Evolutionary conservation across 352 stramenopile genomes (phyloP), one percentile per base, ranked within the genome.

Genomic region (Pythium rhizo-oryzae): DNA sequence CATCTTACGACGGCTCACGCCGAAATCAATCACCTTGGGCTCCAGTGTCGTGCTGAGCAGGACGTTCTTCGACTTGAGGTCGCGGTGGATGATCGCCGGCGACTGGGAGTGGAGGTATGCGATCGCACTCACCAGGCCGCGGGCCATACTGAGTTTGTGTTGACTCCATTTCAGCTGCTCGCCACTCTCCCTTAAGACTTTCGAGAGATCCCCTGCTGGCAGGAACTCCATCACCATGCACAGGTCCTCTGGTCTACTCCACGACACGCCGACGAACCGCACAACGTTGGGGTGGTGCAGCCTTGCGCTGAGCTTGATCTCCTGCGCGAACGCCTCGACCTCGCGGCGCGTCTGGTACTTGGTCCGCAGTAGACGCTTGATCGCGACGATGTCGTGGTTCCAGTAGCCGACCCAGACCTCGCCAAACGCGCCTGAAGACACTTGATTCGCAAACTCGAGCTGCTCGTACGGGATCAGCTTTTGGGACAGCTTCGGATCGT

Each of bases 21-120:
- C 62, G 44, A 62, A 56, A 53, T 69, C 52, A n/a, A 58, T 46
- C 4, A 58, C 28, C 52, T 58, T 58, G 30, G 52, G 24, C 52
- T 58, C 52, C 5, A 58, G 28, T 30, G 18, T 23, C 9, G 28
- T 28, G 21, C 18, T 64, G 24, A 35, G 46, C 4, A 30, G 67
- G 25, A 71, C 67, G 33, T 92, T 90, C 72, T 89, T 90, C 1
- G 83, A 88, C 57, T 90, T 90, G 46, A 92, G 67, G 39, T 90
- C 83, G 19, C 83, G 83, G 69, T 92, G 83, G 55, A 90, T 90
- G 44, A 90, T 62, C 18, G 59, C 51, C 16, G 23, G 53, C 35
- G 61, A 57, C 64, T 64, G 62, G 30, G 62, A 44, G 23, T 70
- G 55, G 8, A 56, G 49, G 41, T 72, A 41, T 18, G 21, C 37